A percentile compares a stretch with the other conserved stretches of the same genome.
These are phyloP conservation scores for Fusarium beomiforme DNA, from an alignment of 2,329 filamentous ascomycete genomes.

Conservation along the genomic window DNA sequence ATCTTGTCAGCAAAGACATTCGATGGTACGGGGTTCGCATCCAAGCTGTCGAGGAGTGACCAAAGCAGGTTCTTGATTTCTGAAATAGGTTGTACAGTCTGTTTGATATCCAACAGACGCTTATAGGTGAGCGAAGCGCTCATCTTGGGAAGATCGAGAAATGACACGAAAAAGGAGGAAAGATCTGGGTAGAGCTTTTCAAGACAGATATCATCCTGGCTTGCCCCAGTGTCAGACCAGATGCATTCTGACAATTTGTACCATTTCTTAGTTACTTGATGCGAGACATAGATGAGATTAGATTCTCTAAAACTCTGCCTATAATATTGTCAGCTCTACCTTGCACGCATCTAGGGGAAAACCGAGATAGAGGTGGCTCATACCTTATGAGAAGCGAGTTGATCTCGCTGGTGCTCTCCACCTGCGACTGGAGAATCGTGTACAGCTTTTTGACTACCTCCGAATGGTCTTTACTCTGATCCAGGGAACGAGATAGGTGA, in stretches of 20 bases:
- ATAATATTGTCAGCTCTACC: accelerated
- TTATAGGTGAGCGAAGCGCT: neutral
- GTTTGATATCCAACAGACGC: neutral
- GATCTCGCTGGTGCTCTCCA: neutral
- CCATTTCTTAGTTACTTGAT: accelerated
- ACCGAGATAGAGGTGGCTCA: accelerated
- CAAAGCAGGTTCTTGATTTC: neutral
- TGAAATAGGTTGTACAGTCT: neutral
- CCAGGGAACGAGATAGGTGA: neutral
- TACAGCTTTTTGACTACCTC: neutral
- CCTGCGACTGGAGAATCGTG: neutral
- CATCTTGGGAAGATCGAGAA: neutral
- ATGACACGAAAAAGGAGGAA: neutral
- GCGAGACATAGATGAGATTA: neutral
- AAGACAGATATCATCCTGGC: neutral
- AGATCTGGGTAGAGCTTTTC: neutral
- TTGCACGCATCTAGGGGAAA: no score
- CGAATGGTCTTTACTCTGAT: neutral
- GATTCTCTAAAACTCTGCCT: neutral
- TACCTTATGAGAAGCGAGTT: neutral
- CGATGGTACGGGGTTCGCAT: neutral
- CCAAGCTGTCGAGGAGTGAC: neutral
- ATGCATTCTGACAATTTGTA: neutral
- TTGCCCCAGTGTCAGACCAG: neutral
- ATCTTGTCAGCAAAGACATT: neutral